Base-by-base conservation (phyloP, 495 filamentous ascomycete genomes). In the Podospora fimiseda region DNA sequence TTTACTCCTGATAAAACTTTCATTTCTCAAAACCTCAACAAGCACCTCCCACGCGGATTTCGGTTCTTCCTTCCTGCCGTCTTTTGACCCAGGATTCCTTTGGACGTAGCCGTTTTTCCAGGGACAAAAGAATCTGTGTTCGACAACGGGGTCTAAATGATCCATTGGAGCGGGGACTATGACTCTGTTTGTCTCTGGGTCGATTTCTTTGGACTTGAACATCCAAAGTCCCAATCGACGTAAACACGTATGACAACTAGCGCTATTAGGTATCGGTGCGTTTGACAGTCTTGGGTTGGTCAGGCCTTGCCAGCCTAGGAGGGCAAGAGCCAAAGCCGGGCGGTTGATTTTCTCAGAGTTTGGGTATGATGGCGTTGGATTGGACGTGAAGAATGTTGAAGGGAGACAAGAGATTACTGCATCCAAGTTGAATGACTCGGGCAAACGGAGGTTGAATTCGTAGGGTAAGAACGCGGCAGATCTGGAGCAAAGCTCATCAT, bases 191-290 rank as follows among this genome's bases (percentile, higher is more conserved):
- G 67, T 70, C 27, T 59, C 56, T 2, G 68, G 60, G 56, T 76
- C 70, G 23, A 80, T 59, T 53, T 76, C 69, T 54, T 78, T 80
- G 58, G 73, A 71, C 60, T 83, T 87, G 72, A 95, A 98, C 70
- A 98, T 83, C 93, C 93, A 98, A 6, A 98, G 78, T 0, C 94
- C 93, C 1, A 97, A 75, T 6, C 90, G 82, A 53, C 91, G 82
- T 60, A 96, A 89, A 63, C 93, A 98, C 36, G 86, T 86, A 43
- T 80, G 72, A 65, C 93, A 98, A 0, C 80, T 82, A 14, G 84
- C 83, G n/a, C 89, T 70, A 42, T 84, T 87, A 2, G 84, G 76
- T 22, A 78, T 74, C 21, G 67, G 57, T 19, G 39, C 39, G 21
- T 21, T 48, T 43, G 70, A 69, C 51, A 82, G 77, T 16, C 80